Conservation (phyloP, 2,329 filamentous ascomycete species). For the Beauveria scarabaeidicola region DNA sequence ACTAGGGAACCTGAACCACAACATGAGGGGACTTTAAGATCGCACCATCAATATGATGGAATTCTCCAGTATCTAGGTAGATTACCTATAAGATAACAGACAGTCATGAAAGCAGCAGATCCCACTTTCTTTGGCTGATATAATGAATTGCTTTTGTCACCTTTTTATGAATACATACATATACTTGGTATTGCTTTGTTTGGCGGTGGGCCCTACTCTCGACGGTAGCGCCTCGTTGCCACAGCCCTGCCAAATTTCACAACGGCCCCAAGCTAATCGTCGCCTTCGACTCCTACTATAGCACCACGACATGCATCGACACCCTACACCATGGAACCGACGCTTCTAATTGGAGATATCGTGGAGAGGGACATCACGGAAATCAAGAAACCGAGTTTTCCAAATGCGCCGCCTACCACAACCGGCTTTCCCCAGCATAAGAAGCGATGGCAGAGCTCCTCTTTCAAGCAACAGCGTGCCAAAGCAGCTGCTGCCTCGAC, state of each 20-base stretch:
- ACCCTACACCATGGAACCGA: constrained; percentile 27
- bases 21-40: no score
- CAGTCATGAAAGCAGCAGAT: no score
- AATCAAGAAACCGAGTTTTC: constrained; percentile 53
- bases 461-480: constrained; percentile 60
- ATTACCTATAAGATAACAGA: no score
- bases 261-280: neutral
- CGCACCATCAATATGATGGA: no score
- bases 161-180: no score
- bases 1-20: no score
- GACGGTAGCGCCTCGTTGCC: neutral
- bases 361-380: constrained; percentile 59
- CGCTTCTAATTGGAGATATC: constrained; percentile 64
- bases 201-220: no score
- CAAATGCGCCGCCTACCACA: constrained; percentile 33
- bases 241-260: neutral
- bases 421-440: constrained; percentile 86
- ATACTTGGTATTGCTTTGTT: no score
- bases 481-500: constrained; percentile 12
- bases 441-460: constrained; percentile 62
- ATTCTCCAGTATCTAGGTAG: no score
- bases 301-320: neutral
- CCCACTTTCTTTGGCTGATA: no score
- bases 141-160: no score
- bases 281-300: neutral